A percentile compares a stretch with the other conserved stretches of the same genome.
These are phyloP conservation scores for Alternaria tenuissima DNA, from an alignment of 2,329 filamentous ascomycete genomes.

Conservation along the genomic window DNA sequence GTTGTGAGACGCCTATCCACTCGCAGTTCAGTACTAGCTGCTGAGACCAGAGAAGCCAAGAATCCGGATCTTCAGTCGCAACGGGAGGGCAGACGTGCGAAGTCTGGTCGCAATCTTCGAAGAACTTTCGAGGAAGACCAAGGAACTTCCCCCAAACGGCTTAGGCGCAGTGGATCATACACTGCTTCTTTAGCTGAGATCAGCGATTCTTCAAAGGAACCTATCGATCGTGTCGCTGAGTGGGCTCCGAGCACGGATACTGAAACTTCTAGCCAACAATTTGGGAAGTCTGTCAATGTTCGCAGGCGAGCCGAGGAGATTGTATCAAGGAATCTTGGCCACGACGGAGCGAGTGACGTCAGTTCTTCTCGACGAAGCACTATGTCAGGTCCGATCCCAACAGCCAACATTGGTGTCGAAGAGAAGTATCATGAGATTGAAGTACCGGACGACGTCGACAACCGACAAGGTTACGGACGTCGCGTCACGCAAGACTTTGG, in stretches of 20 bases:
- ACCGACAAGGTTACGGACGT: slow-evolving; percentile 41
- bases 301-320: slow-evolving; percentile 16
- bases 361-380: slow-evolving; percentile 22
- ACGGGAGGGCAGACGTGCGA: slow-evolving; percentile 18
- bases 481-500: slow-evolving; percentile 46
- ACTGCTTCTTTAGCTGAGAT: slow-evolving; percentile 20
- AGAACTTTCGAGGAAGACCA: slow-evolving; percentile 19
- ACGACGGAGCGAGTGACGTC: slow-evolving; percentile 35
- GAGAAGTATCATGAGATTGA: slow-evolving; percentile 24
- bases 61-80: slow-evolving; percentile 1
- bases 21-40: slow-evolving; percentile 21
- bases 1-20: slow-evolving; percentile 27
- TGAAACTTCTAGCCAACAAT: slow-evolving; percentile 10
- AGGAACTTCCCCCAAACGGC: slow-evolving; percentile 4
- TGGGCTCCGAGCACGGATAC: slow-evolving; percentile 9
- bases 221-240: slow-evolving; percentile 5
- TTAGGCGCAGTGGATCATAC: slow-evolving; percentile 17
- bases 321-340: slow-evolving; percentile 27
- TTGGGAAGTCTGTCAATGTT: slow-evolving; percentile 16
- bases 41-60: slow-evolving; percentile 28
- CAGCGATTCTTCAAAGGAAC: slow-evolving; percentile 9
- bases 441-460: slow-evolving; percentile 39
- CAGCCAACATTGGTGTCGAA: slow-evolving; percentile 21
- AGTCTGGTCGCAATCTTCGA: slow-evolving; percentile 35
- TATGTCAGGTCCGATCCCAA: slow-evolving; percentile 8